A percentile compares a stretch with the other conserved stretches of the same genome.
Evolutionary conservation across 108 stramenopile genomes (phyloP).

Genomic region (Skeletonema potamos): DNA sequence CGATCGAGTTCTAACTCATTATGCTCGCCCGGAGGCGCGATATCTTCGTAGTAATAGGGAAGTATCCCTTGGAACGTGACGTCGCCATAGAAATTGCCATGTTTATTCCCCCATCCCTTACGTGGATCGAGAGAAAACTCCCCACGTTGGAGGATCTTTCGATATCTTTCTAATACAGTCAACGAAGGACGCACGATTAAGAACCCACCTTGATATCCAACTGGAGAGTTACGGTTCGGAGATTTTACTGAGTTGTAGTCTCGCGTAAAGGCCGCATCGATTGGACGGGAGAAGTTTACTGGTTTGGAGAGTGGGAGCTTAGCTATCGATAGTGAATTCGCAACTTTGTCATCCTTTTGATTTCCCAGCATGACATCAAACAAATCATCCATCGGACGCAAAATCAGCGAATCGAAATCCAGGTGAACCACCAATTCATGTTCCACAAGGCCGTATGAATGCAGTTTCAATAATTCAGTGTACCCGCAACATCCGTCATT

Average conservation of each 20-base stretch:
- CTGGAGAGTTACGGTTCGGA: conserved; percentile 50
- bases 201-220: conserved; percentile 92
- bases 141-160: conserved; percentile 69
- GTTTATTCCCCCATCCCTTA: conserved; percentile 70
- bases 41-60: conserved; percentile 68
- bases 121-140: conserved; percentile 46
- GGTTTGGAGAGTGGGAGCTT: conserved; percentile 26
- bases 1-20: conserved; percentile 55
- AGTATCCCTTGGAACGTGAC: conserved; percentile 73
- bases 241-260: conserved; percentile 64
- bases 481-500: conserved; percentile 79
- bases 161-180: conserved; percentile 64
- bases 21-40: conserved; percentile 29
- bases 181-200: conserved; percentile 70
- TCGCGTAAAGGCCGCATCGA: conserved; percentile 71
- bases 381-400: conserved; percentile 56
- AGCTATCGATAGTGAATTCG: conserved; percentile 3
- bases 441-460: conserved; percentile 66
- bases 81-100: conserved; percentile 78
- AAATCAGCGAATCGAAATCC: conserved; percentile 53
- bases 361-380: conserved; percentile 53
- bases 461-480: conserved; percentile 72
- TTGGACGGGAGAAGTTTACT: conserved; percentile 36
- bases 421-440: conserved; percentile 49
- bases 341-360: background rate